Conservation (phyloP, 306 rosid genomes). For the Quercus cerris region DNA sequence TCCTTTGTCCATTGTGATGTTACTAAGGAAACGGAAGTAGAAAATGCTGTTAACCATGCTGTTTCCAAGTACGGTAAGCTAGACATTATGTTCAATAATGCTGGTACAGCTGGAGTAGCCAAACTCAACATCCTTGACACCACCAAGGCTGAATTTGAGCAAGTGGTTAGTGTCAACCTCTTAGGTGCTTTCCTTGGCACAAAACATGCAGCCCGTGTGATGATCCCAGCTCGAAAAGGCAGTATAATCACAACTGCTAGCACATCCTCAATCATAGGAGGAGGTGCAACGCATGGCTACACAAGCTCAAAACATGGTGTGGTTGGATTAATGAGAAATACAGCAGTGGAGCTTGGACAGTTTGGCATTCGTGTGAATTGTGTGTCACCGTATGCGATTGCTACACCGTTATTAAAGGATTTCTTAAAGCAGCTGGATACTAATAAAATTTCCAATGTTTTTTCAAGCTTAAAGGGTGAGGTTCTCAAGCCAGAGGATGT, state of each 20-base stretch:
- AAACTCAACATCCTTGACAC: slow-evolving; percentile 12
- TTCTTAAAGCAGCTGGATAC: not conserved
- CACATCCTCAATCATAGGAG: not conserved
- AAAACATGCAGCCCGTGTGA: slow-evolving; percentile 17
- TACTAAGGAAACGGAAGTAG: slow-evolving; percentile 10
- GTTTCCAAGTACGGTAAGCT: slow-evolving; percentile 20
- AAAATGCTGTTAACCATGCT: slow-evolving; percentile 12
- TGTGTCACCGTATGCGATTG: slow-evolving; percentile 6
- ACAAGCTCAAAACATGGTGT: slow-evolving; percentile 24
- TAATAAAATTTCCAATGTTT: not conserved
- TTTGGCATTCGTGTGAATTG: slow-evolving; percentile 21
- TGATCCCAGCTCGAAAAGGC: not conserved
- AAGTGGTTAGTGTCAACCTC: slow-evolving; percentile 13
- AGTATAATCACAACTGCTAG: slow-evolving; percentile 23
- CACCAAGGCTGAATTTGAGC: slow-evolving; percentile 9
- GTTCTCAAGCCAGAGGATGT: slow-evolving; percentile 15
- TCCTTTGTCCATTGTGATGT: slow-evolving; percentile 32
- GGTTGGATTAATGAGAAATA: no score
- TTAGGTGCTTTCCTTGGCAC: slow-evolving; percentile 11
- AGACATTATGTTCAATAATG: slow-evolving; percentile 40
- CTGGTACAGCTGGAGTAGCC: not conserved
- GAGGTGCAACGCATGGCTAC: slow-evolving; percentile 10
- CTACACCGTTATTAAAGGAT: not conserved
- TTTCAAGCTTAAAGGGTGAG: slow-evolving; percentile 14
- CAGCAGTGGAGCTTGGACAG: no score